Conservation (phyloP, 805 yeast species). For the Candida michaelii region DNA sequence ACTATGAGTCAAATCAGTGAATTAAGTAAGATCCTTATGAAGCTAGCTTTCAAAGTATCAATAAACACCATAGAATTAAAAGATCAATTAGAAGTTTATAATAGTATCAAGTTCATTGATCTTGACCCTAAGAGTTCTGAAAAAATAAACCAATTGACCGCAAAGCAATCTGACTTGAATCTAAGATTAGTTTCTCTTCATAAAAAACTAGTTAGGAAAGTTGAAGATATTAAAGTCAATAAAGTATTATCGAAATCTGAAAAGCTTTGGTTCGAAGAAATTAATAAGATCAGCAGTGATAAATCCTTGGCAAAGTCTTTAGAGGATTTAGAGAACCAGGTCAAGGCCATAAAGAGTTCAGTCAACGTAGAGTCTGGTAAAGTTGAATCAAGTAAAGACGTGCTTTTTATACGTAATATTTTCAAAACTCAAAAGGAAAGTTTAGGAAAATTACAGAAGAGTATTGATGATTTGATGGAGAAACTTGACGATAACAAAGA, state of each 20-base stretch:
- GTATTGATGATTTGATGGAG: neutral
- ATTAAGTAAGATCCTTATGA: constrained; percentile 19
- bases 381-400: neutral
- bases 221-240: constrained; percentile 22
- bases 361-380: constrained; percentile 8
- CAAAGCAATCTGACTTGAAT: constrained; percentile 2
- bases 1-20: constrained; percentile 17
- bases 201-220: constrained; percentile 20
- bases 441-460: neutral
- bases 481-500: constrained; percentile 1
- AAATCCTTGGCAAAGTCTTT: constrained; percentile 13
- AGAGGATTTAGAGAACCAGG: constrained; percentile 22
- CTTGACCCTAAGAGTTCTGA: constrained; percentile 5
- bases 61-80: constrained; percentile 26
- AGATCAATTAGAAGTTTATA: constrained; percentile 8
- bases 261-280: constrained; percentile 36
- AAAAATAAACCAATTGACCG: constrained; percentile 15
- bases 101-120: neutral
- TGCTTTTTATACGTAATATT: neutral
- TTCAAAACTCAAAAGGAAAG: constrained; percentile 6
- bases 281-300: constrained; percentile 24
- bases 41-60: constrained; percentile 19
- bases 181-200: constrained; percentile 22
- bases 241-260: constrained; percentile 33
- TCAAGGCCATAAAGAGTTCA: constrained; percentile 13